These are phyloP conservation scores for Didymella segeticola DNA, from an alignment of 2,329 filamentous ascomycete species.

Conservation along the genomic window DNA sequence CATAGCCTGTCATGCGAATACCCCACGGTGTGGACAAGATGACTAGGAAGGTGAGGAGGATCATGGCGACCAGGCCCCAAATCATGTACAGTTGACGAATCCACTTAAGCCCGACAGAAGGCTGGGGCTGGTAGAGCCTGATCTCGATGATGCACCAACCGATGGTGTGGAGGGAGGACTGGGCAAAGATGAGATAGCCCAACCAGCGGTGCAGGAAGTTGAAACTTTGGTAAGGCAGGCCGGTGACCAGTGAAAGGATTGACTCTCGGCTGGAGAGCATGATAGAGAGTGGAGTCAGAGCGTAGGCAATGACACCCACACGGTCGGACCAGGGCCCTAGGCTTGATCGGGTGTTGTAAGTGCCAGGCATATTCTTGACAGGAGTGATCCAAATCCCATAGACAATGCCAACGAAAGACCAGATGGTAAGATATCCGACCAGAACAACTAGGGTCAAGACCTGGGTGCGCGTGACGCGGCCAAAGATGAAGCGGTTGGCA, in stretches of 20 bases:
- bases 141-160: slow-evolving; percentile 73
- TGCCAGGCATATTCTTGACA: slow-evolving; percentile 60
- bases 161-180: slow-evolving; percentile 73
- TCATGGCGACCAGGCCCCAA: slow-evolving; percentile 74
- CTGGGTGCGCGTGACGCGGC: slow-evolving; percentile 72
- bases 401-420: slow-evolving; percentile 68
- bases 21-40: slow-evolving; percentile 65
- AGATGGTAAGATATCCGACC: slow-evolving; percentile 68
- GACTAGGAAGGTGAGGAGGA: slow-evolving; percentile 67
- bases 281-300: slow-evolving; percentile 73
- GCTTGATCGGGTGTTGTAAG: slow-evolving; percentile 69
- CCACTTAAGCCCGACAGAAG: slow-evolving; percentile 62
- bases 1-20: slow-evolving; percentile 73
- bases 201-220: slow-evolving; percentile 62
- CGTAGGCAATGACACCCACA: slow-evolving; percentile 74
- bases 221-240: slow-evolving; percentile 77
- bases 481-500: slow-evolving; percentile 64
- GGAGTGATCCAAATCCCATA: slow-evolving; percentile 76
- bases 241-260: slow-evolving; percentile 72
- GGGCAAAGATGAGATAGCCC: slow-evolving; percentile 74
- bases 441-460: slow-evolving; percentile 66
- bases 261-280: slow-evolving; percentile 73
- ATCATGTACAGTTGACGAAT: slow-evolving; percentile 72
- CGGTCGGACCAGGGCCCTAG: slow-evolving; percentile 74
- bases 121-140: slow-evolving; percentile 74